Evolutionary conservation across 768 basidiomycete genomes (phyloP), one percentile per base, ranked within the genome.

Genomic region (Coprinopsis marcescibilis): DNA sequence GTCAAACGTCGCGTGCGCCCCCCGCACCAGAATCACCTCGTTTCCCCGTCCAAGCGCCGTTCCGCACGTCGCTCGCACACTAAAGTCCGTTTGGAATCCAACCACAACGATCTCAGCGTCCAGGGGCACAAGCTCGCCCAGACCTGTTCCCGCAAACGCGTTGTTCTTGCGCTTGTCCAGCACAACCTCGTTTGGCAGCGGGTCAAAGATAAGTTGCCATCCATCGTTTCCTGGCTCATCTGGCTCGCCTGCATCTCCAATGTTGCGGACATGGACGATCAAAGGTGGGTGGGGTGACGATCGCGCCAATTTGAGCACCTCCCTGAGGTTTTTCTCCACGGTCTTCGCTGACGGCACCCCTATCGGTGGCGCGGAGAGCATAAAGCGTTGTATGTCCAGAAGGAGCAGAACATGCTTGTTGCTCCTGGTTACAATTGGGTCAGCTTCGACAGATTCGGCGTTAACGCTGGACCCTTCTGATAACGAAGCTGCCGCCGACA

Each of bases 151-250:
- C 0, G 73, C 69, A 52, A 85, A 87, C 21, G 83, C 81, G 53
- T 85, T 84, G 65, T 80, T 83, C 65, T 81, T 81, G 40, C 66
- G 65, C 65, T 85, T 85, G 65, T 85, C 82, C 37, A 85, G 53
- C 43, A 83, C 66, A 41, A 64, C 58, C 58, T 85, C 83, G 55
- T 68, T 55, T 0, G 70, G 60, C 6, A 69, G 68, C 0, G 80
- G 76, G 14, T 66, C 54, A 62, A 79, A 76, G 45, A 72, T 71
- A 55, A 86, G 77, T 53, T 76, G 61, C 84, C 83, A 86, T 2
- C 81, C 81, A 1, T 69, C 58, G 0, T 76, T 64, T 50, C 67
- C 52, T 0, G 72, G 75, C 56, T 80, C 78, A 63, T 85, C 84
- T 3, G 75, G 60, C 12, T 85, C 82, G 32, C 81, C 75, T 1